Base-by-base conservation (phyloP, 1,284 basidiomycete species). In the Pseudozyma tsukubaensis region DNA sequence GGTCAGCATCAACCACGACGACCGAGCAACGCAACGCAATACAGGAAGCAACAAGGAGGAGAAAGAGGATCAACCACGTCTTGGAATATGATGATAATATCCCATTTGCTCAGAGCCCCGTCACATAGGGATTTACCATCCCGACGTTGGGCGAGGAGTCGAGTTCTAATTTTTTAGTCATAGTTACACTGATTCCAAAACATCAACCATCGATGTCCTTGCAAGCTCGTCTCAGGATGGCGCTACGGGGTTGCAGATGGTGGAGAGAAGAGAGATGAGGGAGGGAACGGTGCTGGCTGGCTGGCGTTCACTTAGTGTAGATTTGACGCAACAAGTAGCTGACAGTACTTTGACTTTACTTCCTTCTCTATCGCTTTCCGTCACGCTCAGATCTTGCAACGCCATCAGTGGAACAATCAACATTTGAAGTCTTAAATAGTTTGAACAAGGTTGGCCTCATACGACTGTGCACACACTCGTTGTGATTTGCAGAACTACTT, bases 161-260 rank as follows among this genome's bases (percentile, higher is more conserved):
- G 54, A 45, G 59, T 56, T 57, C 50, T 34, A 35, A 19, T 37
- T 37, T 54, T 64, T 67, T 68, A 68, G 67, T 70, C 67, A 70
- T 70, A 70, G 67, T 70, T 70, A 70, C 67, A 70, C 67, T 70
- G 67, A 70, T 70, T 42, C 35, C 48, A 43, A 10, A n/a, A 11
- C 47, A 49, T 16, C 21, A 18, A 18, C 10, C 8, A 47, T 13
- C 44, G 2, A 13, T 29, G 11, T 3, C 11, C 9, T 21, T 12
- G 24, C 6, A 29, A 29, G 24, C 3, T 29, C 24, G 24, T 29
- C 24, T 29, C 24, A 29, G 3, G 24, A 29, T 29, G 24, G 24
- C 6, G 24, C 24, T 29, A 3, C 24, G 24, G 24, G 24, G 24
- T 29, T 29, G 24, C 24, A 21, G 14, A 19, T 8, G 39, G 19